Evolutionary conservation across 2,329 filamentous ascomycete genomes (phyloP).

Genomic region (Leptographium radiaticola): DNA sequence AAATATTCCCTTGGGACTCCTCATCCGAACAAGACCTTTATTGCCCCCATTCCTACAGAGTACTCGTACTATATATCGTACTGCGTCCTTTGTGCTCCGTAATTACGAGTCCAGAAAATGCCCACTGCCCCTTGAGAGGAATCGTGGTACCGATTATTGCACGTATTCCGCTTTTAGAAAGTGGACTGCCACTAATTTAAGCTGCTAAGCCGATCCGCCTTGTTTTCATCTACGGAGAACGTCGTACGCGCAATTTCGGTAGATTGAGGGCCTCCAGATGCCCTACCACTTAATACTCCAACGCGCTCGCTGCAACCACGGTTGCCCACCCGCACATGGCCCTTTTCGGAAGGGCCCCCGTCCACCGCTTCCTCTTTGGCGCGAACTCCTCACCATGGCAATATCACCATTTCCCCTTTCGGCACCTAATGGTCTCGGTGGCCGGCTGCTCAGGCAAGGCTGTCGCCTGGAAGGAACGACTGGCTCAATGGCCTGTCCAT

Average conservation of each 20-base stretch:
- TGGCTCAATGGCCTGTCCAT: too few relatives aligned
- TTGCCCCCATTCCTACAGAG: too few relatives aligned
- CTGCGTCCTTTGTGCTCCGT: too few relatives aligned
- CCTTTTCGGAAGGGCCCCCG: neutral
- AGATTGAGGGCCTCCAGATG: neutral
- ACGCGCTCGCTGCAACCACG: neutral
- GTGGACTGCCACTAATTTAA: slow-evolving; percentile 1
- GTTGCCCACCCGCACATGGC: neutral
- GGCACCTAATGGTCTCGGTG: neutral
- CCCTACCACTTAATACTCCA: neutral
- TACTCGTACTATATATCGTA: too few relatives aligned
- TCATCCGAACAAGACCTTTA: too few relatives aligned
- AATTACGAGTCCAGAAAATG: too few relatives aligned
- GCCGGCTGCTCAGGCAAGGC: too few relatives aligned
- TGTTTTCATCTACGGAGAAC: neutral
- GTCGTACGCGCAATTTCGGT: slow-evolving; percentile 2
- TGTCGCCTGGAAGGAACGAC: neutral
- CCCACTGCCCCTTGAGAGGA: too few relatives aligned
- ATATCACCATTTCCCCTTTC: neutral
- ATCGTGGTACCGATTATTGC: neutral
- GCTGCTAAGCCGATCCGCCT: neutral
- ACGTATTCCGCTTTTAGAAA: slow-evolving; percentile 1
- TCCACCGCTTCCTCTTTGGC: neutral
- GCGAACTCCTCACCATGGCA: neutral
- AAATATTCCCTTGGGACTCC: too few relatives aligned